Evolutionary conservation across 2,329 filamentous ascomycete genomes (phyloP).

Genomic region (Clarireedia homoeocarpa): DNA sequence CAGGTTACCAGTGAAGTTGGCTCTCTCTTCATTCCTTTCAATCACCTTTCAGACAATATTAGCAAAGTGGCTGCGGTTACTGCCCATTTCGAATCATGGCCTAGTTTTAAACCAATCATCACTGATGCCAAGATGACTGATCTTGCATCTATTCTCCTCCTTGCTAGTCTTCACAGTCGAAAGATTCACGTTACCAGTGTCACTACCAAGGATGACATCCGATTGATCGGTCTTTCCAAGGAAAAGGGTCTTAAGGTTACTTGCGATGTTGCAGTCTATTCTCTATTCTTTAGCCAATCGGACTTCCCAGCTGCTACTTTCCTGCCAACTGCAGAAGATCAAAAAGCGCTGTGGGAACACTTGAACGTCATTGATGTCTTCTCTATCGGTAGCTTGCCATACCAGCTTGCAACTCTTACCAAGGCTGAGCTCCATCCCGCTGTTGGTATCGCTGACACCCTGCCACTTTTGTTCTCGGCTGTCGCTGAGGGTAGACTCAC

Average conservation of each 20-base stretch:
- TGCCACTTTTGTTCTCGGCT: slow-evolving; percentile 69
- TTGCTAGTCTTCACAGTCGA: slow-evolving; percentile 70
- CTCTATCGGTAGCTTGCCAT: slow-evolving; percentile 70
- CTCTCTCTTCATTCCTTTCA: slow-evolving; percentile 76
- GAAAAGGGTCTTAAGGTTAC: slow-evolving; percentile 75
- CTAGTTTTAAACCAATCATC: slow-evolving; percentile 68
- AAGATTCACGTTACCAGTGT: slow-evolving; percentile 76
- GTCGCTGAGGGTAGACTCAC: slow-evolving; percentile 67
- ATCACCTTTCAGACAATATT: slow-evolving; percentile 70
- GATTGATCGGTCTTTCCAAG: slow-evolving; percentile 69
- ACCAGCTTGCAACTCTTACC: slow-evolving; percentile 57
- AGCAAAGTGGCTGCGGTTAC: slow-evolving; percentile 76
- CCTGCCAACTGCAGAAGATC: slow-evolving; percentile 60
- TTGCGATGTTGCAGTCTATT: slow-evolving; percentile 75
- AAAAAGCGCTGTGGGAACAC: slow-evolving; percentile 67
- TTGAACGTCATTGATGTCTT: slow-evolving; percentile 69
- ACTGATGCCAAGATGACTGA: slow-evolving; percentile 77
- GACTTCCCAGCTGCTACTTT: slow-evolving; percentile 61
- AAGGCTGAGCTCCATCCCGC: slow-evolving; percentile 48
- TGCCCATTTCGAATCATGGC: slow-evolving; percentile 72
- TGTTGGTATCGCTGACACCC: slow-evolving; percentile 62
- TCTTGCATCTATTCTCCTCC: slow-evolving; percentile 68
- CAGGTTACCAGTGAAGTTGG: slow-evolving; percentile 66
- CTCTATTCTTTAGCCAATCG: slow-evolving; percentile 64
- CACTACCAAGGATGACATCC: slow-evolving; percentile 74